Percentiles rank a stretch among this genome's conserved stretches.
phyloP scores from a whole-genome alignment of 768 basidiomycete species.

The Russula brevipes region DNA sequence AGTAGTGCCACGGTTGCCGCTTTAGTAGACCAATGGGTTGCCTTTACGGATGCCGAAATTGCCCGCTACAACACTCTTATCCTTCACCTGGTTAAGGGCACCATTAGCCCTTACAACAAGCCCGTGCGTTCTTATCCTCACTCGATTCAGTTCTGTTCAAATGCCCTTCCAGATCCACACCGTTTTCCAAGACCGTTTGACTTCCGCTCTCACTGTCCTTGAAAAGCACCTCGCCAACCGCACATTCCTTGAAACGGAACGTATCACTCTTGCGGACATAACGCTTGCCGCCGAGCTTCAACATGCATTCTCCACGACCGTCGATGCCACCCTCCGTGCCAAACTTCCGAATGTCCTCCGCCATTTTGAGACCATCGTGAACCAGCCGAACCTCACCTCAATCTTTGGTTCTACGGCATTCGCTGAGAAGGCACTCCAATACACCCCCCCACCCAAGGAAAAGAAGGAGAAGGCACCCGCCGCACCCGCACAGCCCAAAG shows the following conservation, averaged over 20 bases:
- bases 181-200: slow-evolving; percentile 46
- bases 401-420: slow-evolving; percentile 58
- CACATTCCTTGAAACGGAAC: slow-evolving; percentile 91
- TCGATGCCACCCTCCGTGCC: slow-evolving; percentile 63
- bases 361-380: slow-evolving; percentile 78
- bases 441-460: slow-evolving; percentile 56
- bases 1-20: slow-evolving; percentile 59
- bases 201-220: slow-evolving; percentile 57
- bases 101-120: slow-evolving; percentile 71
- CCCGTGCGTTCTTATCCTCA: slow-evolving; percentile 44
- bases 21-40: slow-evolving; percentile 79
- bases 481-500: slow-evolving; percentile 42
- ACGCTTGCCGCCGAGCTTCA: slow-evolving; percentile 55
- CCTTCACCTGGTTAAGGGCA: slow-evolving; percentile 41
- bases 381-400: slow-evolving; percentile 71
- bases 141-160: slow-evolving; percentile 1
- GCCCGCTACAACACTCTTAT: slow-evolving; percentile 36
- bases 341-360: slow-evolving; percentile 76
- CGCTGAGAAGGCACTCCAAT: slow-evolving; percentile 66
- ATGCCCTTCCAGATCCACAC: slow-evolving; percentile 51
- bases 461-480: slow-evolving; percentile 34
- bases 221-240: slow-evolving; percentile 67
- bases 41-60: slow-evolving; percentile 68
- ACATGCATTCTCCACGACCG: slow-evolving; percentile 45
- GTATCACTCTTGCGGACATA: slow-evolving; percentile 92